A percentile compares a stretch with the other conserved stretches of the same genome.
These are phyloP conservation scores for Cadophora sp. DNA, from an alignment of 2,329 filamentous ascomycete genomes.

Conservation along the genomic window DNA sequence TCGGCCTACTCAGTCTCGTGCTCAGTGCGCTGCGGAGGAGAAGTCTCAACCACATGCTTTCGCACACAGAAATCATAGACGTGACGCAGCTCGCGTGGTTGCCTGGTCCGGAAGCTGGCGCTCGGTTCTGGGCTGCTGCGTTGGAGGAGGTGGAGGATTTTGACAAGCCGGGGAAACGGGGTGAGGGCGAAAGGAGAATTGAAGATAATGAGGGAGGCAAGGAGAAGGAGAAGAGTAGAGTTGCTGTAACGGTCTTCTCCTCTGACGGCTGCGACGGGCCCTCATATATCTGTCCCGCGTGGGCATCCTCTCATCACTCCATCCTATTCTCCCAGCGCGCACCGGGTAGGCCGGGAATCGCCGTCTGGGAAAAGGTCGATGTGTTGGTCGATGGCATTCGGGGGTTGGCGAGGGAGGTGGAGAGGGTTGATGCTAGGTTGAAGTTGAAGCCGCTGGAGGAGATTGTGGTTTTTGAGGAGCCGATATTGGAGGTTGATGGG, in stretches of 20 bases:
- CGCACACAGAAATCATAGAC: conserved; percentile 62
- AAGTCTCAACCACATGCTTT: conserved; percentile 50
- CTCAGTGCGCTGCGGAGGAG: conserved; percentile 54
- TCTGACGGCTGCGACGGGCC: conserved; percentile 23
- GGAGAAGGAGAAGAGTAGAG: conserved; percentile 22
- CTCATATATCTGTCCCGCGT: conserved; percentile 39
- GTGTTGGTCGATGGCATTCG: conserved; percentile 38
- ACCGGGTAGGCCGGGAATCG: conserved; percentile 33
- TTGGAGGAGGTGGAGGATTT: conserved; percentile 30
- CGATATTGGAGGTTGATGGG: conserved; percentile 14
- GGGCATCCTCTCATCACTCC: conserved; percentile 33
- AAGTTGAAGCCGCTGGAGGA: conserved; percentile 31
- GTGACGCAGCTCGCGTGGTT: conserved; percentile 70
- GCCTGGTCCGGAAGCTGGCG: conserved; percentile 66
- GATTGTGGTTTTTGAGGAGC: conserved; percentile 27
- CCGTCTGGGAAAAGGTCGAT: conserved; percentile 35
- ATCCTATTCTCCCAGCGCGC: conserved; percentile 38
- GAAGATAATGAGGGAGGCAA: background rate
- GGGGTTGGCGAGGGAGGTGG: conserved; percentile 34
- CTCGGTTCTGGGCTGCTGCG: conserved; percentile 59
- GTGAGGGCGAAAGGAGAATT: background rate
- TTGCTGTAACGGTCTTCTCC: conserved; percentile 38
- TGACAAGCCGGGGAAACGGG: background rate
- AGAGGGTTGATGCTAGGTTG: conserved; percentile 32
- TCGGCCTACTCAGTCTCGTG: conserved; percentile 62